phyloP scores from a whole-genome alignment of 2,329 filamentous ascomycete genomes.

The Apiospora aurea region DNA sequence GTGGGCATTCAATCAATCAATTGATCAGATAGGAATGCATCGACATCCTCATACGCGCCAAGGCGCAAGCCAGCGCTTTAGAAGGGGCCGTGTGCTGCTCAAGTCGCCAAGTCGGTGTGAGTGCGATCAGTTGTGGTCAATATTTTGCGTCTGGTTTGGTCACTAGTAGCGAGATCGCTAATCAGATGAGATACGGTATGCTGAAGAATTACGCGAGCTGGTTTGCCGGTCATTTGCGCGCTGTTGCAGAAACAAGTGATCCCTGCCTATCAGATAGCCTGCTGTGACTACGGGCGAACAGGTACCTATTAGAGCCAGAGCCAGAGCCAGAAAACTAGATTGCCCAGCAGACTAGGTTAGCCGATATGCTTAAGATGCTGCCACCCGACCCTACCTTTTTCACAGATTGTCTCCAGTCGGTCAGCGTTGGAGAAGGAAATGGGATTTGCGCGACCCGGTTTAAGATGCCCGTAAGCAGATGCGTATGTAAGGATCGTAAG shows the following conservation, averaged over 20 bases:
- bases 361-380: constrained; percentile 13
- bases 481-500: constrained; percentile 2
- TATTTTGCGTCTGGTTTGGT: background rate
- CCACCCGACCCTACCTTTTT: background rate
- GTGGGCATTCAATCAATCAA: background rate
- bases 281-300: background rate
- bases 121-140: background rate
- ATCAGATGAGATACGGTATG: background rate
- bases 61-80: background rate
- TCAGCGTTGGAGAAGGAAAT: background rate
- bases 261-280: constrained; percentile 1
- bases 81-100: background rate
- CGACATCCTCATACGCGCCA: background rate
- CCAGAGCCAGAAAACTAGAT: background rate
- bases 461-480: background rate
- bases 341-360: background rate
- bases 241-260: background rate
- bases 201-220: background rate
- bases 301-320: background rate
- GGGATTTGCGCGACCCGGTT: background rate
- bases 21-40: background rate
- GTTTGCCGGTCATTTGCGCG: background rate
- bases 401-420: background rate
- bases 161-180: background rate
- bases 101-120: background rate